Percentiles rank a stretch among this genome's conserved stretches.
Conservation (phyloP, 1,139 yeast species). For the Lodderomyces beijingensis region DNA sequence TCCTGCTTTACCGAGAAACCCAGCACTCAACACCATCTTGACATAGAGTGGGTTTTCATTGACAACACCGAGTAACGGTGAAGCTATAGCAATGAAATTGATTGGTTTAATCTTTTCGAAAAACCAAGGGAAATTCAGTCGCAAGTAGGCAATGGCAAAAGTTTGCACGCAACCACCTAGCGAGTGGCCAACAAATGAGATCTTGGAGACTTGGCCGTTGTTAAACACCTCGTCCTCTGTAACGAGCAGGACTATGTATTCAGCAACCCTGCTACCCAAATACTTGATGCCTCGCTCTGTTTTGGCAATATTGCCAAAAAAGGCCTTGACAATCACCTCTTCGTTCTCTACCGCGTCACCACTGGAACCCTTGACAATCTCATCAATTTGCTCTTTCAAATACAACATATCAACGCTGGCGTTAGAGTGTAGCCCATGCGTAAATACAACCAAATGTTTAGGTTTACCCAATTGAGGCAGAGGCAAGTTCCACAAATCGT, state of each 20-base stretch:
- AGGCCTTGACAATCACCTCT: slow-evolving; percentile 76
- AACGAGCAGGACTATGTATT: slow-evolving; percentile 61
- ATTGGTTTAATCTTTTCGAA: slow-evolving; percentile 64
- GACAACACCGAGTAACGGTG: slow-evolving; percentile 81
- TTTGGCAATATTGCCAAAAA: slow-evolving; percentile 75
- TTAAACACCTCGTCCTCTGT: slow-evolving; percentile 30
- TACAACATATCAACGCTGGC: slow-evolving; percentile 85
- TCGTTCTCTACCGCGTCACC: slow-evolving; percentile 25
- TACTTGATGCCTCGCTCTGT: slow-evolving; percentile 90
- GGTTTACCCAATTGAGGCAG: slow-evolving; percentile 45
- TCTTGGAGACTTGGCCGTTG: slow-evolving; percentile 43
- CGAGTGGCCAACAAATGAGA: slow-evolving; percentile 90
- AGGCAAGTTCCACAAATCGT: slow-evolving; percentile 69
- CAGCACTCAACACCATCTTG: slow-evolving; percentile 78
- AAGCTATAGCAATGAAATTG: slow-evolving; percentile 81
- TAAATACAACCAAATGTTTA: slow-evolving; percentile 69
- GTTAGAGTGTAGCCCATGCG: slow-evolving; percentile 93
- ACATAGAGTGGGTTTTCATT: slow-evolving; percentile 87
- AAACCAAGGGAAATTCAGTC: slow-evolving; percentile 64
- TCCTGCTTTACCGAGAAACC: slow-evolving; percentile 91
- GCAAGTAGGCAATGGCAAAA: slow-evolving; percentile 78
- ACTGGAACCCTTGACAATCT: slow-evolving; percentile 36
- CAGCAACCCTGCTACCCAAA: slow-evolving; percentile 79
- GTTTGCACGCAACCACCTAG: slow-evolving; percentile 89
- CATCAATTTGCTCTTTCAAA: slow-evolving; percentile 75